phyloP scores from a whole-genome alignment of 768 basidiomycete genomes.

The Serendipita sp. region DNA sequence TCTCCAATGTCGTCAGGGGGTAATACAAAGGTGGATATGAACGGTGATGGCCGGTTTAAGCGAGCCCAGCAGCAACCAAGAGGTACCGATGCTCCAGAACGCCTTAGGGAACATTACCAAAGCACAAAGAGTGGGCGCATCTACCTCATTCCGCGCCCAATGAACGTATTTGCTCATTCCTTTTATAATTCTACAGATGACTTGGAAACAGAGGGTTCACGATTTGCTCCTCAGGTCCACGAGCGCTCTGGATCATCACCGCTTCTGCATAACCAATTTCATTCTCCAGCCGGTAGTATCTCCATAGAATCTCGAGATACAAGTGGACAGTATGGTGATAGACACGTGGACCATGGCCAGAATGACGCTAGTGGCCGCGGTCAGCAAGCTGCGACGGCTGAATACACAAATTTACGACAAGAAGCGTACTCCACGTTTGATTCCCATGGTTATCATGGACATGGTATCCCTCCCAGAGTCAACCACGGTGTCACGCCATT shows the following conservation, averaged over 20 bases:
- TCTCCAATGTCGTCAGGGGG: background rate
- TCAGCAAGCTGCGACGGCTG: background rate
- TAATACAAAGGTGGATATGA: background rate
- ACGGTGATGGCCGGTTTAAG: background rate
- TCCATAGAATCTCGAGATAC: background rate
- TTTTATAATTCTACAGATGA: background rate
- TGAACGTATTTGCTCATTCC: background rate
- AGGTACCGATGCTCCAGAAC: background rate
- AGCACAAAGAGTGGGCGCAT: background rate
- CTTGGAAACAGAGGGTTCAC: background rate
- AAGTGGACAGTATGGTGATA: background rate
- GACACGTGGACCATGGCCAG: background rate
- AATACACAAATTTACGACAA: background rate
- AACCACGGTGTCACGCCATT: background rate
- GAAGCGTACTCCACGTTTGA: background rate
- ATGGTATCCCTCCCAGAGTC: background rate
- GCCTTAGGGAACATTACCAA: background rate
- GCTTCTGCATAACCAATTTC: slow-evolving; percentile 33
- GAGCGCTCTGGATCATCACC: slow-evolving; percentile 22
- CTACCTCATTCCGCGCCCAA: background rate
- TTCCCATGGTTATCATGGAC: background rate
- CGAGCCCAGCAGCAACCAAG: background rate
- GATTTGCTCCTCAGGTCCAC: background rate
- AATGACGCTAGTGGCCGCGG: background rate
- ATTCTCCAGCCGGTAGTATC: slow-evolving; percentile 9